These are phyloP conservation scores for Omphalea diandra DNA, from an alignment of 441 rosid genomes.

Conservation along the genomic window DNA sequence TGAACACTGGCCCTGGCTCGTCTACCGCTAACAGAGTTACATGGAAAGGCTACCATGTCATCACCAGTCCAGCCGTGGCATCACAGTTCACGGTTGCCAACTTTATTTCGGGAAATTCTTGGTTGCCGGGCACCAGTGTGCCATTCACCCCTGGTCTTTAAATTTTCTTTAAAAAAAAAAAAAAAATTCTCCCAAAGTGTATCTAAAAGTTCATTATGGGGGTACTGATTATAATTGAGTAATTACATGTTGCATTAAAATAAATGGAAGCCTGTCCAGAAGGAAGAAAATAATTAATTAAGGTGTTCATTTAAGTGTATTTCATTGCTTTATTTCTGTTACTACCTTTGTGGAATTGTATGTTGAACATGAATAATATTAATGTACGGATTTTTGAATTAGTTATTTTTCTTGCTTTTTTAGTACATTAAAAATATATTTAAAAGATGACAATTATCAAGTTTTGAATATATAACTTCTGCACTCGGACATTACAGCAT, in stretches of 20 bases:
- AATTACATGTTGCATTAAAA: neutral
- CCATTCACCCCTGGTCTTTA: constrained; percentile 64
- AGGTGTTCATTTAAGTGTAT: neutral
- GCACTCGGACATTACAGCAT: too few species aligned
- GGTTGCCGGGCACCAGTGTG: constrained; percentile 69
- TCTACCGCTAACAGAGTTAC: constrained; percentile 61
- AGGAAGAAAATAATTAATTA: neutral
- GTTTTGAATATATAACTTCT: too few species aligned
- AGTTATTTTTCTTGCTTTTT: too few species aligned
- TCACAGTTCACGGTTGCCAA: constrained; percentile 60
- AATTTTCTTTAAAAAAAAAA: too few species aligned
- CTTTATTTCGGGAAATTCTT: constrained; percentile 62
- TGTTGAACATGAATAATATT: neutral
- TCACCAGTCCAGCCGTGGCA: constrained; percentile 54
- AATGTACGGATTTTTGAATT: neutral
- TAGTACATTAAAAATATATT: too few species aligned
- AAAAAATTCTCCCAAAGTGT: too few species aligned
- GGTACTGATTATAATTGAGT: neutral
- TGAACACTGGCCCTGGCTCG: constrained; percentile 67
- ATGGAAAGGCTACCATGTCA: constrained; percentile 71
- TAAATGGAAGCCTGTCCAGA: neutral
- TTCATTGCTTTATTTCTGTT: too few species aligned
- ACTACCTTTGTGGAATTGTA: neutral
- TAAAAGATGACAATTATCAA: too few species aligned
- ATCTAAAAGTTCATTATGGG: too few species aligned